Percentiles rank a stretch among this genome's conserved stretches.
These are phyloP conservation scores for Dacryopinax primogenitus DNA, from an alignment of 768 basidiomycete species.

Conservation along the genomic window DNA sequence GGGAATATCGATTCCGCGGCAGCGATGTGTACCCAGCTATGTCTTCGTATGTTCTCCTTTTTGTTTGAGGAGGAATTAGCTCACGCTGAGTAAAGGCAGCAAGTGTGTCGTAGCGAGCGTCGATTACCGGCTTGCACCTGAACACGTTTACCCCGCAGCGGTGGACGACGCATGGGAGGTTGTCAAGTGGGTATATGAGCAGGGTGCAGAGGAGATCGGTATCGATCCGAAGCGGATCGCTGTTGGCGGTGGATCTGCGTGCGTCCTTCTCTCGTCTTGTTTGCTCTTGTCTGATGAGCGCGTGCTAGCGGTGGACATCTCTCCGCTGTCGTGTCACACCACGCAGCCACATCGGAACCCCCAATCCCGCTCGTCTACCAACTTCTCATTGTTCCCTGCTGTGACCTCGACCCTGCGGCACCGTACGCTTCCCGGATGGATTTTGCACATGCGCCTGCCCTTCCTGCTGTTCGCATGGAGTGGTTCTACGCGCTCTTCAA, in stretches of 20 bases:
- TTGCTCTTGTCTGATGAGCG: neutral
- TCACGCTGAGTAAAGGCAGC: constrained; percentile 32
- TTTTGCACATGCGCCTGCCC: constrained; percentile 46
- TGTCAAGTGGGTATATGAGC: constrained; percentile 44
- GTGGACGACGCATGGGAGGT: constrained; percentile 59
- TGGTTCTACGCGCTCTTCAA: constrained; percentile 65
- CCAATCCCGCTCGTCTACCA: constrained; percentile 48
- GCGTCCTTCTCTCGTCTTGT: neutral
- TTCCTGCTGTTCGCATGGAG: constrained; percentile 51
- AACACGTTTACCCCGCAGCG: constrained; percentile 55
- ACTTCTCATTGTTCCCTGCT: constrained; percentile 57
- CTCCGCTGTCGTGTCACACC: constrained; percentile 51
- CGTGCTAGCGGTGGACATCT: constrained; percentile 45
- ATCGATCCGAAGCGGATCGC: constrained; percentile 44
- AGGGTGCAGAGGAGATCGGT: constrained; percentile 38
- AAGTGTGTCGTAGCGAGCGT: constrained; percentile 52
- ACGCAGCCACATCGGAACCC: constrained; percentile 38
- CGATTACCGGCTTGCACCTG: constrained; percentile 61
- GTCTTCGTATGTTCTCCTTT: constrained; percentile 33
- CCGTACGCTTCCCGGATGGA: constrained; percentile 42
- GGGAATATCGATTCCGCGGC: constrained; percentile 46
- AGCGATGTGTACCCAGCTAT: constrained; percentile 50
- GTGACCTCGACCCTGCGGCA: constrained; percentile 34
- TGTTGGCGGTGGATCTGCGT: constrained; percentile 59
- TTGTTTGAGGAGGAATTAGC: neutral